These are phyloP conservation scores for Fistulinella prunicolor DNA, from an alignment of 768 basidiomycete genomes.

Conservation along the genomic window DNA sequence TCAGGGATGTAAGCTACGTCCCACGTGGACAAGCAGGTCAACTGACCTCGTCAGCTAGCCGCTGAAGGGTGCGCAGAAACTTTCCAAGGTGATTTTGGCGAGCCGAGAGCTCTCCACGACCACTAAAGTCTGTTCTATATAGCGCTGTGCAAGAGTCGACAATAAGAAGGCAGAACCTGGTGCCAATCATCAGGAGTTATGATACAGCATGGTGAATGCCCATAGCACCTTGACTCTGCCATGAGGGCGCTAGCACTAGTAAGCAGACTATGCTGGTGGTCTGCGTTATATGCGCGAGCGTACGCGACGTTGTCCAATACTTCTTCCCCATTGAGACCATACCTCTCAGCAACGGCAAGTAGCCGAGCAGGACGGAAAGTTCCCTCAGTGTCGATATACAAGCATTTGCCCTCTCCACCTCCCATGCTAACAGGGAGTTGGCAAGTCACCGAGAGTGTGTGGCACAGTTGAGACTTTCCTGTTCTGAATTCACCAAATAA, in stretches of 20 bases:
- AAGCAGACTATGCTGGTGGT: slow-evolving; percentile 89
- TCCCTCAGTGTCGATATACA: slow-evolving; percentile 99
- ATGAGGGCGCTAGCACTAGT: slow-evolving; percentile 96
- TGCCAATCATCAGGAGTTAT: slow-evolving; percentile 6
- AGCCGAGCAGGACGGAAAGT: slow-evolving; percentile 97
- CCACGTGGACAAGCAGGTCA: slow-evolving; percentile 1
- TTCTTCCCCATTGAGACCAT: slow-evolving; percentile 96
- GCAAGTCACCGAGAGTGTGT: slow-evolving; percentile 96
- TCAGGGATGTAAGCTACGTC: slow-evolving; percentile 7
- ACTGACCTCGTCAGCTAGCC: slow-evolving; percentile 92
- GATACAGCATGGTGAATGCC: slow-evolving; percentile 19
- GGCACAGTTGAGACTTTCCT: slow-evolving; percentile 97
- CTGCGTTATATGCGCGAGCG: slow-evolving; percentile 97
- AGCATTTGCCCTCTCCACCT: slow-evolving; percentile 97
- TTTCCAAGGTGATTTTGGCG: slow-evolving; percentile 95
- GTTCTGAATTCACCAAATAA: slow-evolving; percentile 98
- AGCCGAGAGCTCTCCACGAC: slow-evolving; percentile 92
- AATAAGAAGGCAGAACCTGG: slow-evolving; percentile 91
- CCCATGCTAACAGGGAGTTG: slow-evolving; percentile 97
- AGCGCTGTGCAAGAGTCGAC: slow-evolving; percentile 96
- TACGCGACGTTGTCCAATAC: slow-evolving; percentile 98
- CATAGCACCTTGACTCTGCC: slow-evolving; percentile 88
- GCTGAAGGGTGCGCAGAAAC: slow-evolving; percentile 88
- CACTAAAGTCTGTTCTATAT: slow-evolving; percentile 94
- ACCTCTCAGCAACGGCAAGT: slow-evolving; percentile 91